phyloP scores from a whole-genome alignment of 2,329 filamentous ascomycete genomes.

The Boeremia lycopersici region DNA sequence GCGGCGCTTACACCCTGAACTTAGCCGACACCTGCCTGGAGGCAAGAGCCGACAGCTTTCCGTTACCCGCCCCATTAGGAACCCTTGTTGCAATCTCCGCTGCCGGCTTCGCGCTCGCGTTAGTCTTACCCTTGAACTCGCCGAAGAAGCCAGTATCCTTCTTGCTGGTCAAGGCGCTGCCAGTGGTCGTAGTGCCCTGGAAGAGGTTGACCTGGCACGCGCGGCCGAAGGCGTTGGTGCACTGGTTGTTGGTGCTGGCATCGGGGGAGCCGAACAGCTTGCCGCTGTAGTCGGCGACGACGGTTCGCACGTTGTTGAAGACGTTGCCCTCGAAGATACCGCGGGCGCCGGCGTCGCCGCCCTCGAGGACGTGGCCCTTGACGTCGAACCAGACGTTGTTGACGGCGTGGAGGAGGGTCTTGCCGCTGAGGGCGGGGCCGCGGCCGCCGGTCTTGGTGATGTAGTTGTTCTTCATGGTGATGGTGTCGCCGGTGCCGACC shows the following conservation, averaged over 20 bases:
- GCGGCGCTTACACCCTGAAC: constrained; percentile 4
- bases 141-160: constrained; percentile 15
- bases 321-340: constrained; percentile 26
- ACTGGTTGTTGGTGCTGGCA: constrained; percentile 16
- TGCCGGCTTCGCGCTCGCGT: constrained; percentile 4
- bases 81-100: constrained; percentile 8
- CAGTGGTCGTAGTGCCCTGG: constrained; percentile 15
- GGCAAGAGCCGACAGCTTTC: constrained; percentile 16
- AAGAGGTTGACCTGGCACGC: constrained; percentile 16
- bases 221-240: constrained; percentile 15
- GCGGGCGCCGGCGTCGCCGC: constrained; percentile 7
- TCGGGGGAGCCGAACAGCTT: constrained; percentile 18
- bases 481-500: constrained; percentile 22
- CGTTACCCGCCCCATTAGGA: constrained; percentile 7
- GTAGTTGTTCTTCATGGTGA: constrained; percentile 28
- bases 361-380: constrained; percentile 24
- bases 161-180: constrained; percentile 4
- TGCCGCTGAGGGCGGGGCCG: constrained; percentile 20
- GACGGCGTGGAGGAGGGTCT: constrained; percentile 24
- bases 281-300: constrained; percentile 13
- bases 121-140: constrained; percentile 10
- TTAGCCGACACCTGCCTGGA: constrained; percentile 4
- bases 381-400: constrained; percentile 24
- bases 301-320: constrained; percentile 18
- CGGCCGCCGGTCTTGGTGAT: constrained; percentile 22